Base-by-base conservation (phyloP, 805 yeast species). In the Jamesozyma piceae region DNA sequence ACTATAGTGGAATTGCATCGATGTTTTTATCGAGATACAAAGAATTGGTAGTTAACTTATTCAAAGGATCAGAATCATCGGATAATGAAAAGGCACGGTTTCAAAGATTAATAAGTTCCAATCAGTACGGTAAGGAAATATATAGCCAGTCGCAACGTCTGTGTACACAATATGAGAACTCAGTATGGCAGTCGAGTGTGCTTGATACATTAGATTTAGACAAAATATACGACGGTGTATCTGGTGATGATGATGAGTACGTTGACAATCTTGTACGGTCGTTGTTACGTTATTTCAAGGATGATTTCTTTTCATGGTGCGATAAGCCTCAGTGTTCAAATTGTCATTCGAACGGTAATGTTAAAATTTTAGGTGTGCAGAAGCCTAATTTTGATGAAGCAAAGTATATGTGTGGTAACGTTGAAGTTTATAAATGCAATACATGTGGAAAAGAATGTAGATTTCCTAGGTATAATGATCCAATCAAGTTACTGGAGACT, bases 251-350 rank as follows among this genome's bases (percentile, higher is more conserved):
- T 29, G 52, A 49, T 43, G 48, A 74, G 15, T 69, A 75, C 43
- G 71, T 74, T 31, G 90, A 82, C 54, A 64, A 71, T 24, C 48
- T 82, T 2, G 81, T 82, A 1, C 67, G 66, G 47, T 82, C 75
- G 46, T 55, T 80, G 27, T 62, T 82, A 13, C 62, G 69, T 37
- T 82, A 86, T 80, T 90, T 81, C 66, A 87, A 86, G 51, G 67
- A 78, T 32, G 80, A 76, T 33, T 88, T 85, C 65, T 90, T 90
- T 65, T 67, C 63, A 22, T 90, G 97, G 97, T 79, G 85, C 8
- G 82, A 82, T 52, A 71, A 71, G 30, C 87, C 92, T 0, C 57
- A 66, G 10, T 85, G 95, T 50, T 55, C 65, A 0, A 39, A 40
- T 0, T 83, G 95, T 58, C 69, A 67, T 0, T 36, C 36, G 15